Percentiles rank a stretch among this genome's conserved stretches.
Evolutionary conservation across 2,329 filamentous ascomycete genomes (phyloP).

Genomic region (Hymenoscyphus fructigenus): DNA sequence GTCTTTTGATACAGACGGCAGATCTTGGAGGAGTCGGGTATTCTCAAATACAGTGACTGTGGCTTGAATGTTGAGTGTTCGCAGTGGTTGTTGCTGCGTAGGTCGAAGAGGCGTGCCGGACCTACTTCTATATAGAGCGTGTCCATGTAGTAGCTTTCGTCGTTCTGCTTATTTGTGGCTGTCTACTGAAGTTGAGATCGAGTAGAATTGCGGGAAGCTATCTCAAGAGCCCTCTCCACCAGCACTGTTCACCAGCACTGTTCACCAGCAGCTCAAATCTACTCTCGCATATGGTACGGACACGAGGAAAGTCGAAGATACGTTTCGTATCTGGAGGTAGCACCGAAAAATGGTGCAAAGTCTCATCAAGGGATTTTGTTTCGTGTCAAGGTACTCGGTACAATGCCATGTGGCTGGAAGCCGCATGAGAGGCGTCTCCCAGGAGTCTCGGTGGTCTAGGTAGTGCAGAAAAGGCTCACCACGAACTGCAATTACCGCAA

Average conservation of each 20-base stretch:
- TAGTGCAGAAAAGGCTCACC: conserved; percentile 6
- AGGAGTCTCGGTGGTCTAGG: not conserved
- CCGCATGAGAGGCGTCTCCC: not conserved
- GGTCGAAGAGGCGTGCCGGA: not conserved
- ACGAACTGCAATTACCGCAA: conserved; percentile 8
- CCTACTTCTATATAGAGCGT: too few relatives aligned
- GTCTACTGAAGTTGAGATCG: not conserved
- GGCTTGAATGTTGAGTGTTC: not conserved
- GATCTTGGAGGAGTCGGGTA: not conserved
- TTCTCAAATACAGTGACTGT: not conserved
- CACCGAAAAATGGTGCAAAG: not conserved
- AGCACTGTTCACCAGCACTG: not conserved
- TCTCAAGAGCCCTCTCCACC: not conserved
- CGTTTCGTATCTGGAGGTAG: not conserved
- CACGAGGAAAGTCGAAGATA: not conserved
- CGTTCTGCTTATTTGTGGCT: not conserved
- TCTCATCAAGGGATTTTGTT: not conserved
- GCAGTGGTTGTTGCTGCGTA: not conserved
- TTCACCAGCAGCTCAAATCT: not conserved
- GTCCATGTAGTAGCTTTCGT: too few relatives aligned
- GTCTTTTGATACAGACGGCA: too few relatives aligned
- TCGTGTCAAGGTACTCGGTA: not conserved
- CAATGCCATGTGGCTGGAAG: not conserved
- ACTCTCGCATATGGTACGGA: not conserved
- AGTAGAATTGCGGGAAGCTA: conserved; percentile 1